Conservation (phyloP, 2,329 filamentous ascomycete species). For the Arthrobotrys entomopaga region DNA sequence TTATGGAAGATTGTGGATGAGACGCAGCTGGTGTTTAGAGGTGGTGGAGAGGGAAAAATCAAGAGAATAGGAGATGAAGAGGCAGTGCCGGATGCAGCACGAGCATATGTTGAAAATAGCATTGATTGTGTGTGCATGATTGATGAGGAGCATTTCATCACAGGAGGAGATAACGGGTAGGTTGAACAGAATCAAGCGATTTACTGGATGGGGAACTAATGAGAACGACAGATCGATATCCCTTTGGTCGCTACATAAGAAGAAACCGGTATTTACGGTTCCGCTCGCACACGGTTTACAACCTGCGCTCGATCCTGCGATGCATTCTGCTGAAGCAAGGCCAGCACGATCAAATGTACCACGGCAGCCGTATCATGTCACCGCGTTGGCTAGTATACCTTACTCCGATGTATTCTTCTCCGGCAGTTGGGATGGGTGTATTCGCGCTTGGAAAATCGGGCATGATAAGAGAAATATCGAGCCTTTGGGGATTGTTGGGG, state of each 20-base stretch:
- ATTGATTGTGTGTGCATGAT: conserved; percentile 93
- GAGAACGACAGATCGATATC: conserved; percentile 66
- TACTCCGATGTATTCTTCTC: conserved; percentile 90
- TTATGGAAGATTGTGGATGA: conserved; percentile 98
- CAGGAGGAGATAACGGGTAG: conserved; percentile 87
- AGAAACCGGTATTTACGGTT: conserved; percentile 87
- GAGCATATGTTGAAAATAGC: conserved; percentile 75
- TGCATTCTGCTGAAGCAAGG: conserved; percentile 77
- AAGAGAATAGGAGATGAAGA: conserved; percentile 62
- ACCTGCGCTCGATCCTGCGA: conserved; percentile 72
- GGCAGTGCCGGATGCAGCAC: conserved; percentile 59
- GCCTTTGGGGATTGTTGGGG: conserved; percentile 74
- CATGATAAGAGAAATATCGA: conserved; percentile 84
- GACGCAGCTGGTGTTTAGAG: conserved; percentile 92
- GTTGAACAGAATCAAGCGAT: not conserved
- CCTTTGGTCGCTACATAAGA: conserved; percentile 90
- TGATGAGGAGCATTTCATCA: conserved; percentile 88
- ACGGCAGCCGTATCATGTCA: conserved; percentile 85
- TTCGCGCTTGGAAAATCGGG: conserved; percentile 85
- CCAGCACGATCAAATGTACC: conserved; percentile 71
- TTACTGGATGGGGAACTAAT: not conserved
- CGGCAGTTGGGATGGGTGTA: conserved; percentile 91
- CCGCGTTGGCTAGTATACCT: conserved; percentile 83
- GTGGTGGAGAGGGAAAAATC: conserved; percentile 70
- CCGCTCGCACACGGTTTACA: conserved; percentile 87